Percentiles rank a stretch among this genome's conserved stretches.
Evolutionary conservation across 2,329 filamentous ascomycete genomes (phyloP).

Genomic region (Arthroderma uncinatum): DNA sequence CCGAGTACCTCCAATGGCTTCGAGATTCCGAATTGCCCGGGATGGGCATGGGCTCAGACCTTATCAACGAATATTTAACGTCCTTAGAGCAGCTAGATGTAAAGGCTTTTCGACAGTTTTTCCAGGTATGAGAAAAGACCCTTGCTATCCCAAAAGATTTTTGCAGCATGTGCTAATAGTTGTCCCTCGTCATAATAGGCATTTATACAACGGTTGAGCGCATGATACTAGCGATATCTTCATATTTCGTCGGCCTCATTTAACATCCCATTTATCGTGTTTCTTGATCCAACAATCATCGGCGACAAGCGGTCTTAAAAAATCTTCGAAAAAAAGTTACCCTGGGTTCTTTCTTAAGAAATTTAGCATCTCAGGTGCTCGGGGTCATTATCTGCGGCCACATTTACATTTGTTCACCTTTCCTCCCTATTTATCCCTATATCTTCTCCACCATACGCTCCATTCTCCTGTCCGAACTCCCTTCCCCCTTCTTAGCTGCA

Average conservation of each 20-base stretch:
- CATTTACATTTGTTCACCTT: background rate
- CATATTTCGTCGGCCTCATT: background rate
- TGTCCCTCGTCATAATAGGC: conserved; percentile 19
- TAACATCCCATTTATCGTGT: background rate
- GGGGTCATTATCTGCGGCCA: background rate
- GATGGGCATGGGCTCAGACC: conserved; percentile 38
- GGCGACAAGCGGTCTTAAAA: background rate
- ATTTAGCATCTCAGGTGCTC: background rate
- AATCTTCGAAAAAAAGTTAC: background rate
- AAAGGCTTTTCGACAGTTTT: conserved; percentile 40
- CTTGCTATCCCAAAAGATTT: background rate
- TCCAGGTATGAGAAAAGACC: conserved; percentile 29
- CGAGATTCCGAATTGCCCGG: conserved; percentile 35
- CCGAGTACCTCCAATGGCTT: conserved; percentile 55
- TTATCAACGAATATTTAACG: conserved; percentile 38
- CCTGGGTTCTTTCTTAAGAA: background rate
- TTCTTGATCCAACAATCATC: background rate
- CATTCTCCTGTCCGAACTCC: background rate
- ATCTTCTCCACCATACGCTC: background rate
- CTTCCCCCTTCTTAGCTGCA: too few relatives aligned
- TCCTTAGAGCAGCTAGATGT: conserved; percentile 35
- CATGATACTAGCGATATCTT: conserved; percentile 22
- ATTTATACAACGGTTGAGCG: conserved; percentile 37
- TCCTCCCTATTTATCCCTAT: background rate
- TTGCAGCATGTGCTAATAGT: conserved; percentile 5